phyloP scores from a whole-genome alignment of 2,329 filamentous ascomycete genomes.

The Boeremia exigua region DNA sequence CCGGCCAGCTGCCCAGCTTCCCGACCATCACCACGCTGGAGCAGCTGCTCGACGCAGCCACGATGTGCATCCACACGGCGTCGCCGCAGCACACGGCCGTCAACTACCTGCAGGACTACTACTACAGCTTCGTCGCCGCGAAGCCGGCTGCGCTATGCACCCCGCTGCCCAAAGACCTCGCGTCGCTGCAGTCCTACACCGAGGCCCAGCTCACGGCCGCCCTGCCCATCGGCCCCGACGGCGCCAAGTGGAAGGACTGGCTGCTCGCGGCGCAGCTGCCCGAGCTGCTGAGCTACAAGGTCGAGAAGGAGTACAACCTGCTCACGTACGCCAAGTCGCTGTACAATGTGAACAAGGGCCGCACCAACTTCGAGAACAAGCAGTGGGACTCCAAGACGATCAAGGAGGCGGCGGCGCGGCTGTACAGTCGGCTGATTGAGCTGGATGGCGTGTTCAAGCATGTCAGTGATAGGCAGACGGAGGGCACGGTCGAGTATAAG shows the following conservation, averaged over 20 bases:
- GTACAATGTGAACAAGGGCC: constrained; percentile 16
- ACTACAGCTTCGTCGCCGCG: constrained; percentile 16
- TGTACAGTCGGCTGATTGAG: constrained; percentile 14
- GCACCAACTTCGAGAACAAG: constrained; percentile 5
- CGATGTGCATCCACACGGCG: constrained; percentile 16
- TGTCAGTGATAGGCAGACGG: constrained; percentile 12
- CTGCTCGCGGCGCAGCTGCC: constrained; percentile 12
- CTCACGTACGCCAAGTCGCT: constrained; percentile 16
- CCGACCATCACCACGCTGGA: constrained; percentile 5
- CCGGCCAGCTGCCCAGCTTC: constrained; percentile 8
- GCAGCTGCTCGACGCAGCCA: constrained; percentile 12
- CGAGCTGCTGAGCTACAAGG: constrained; percentile 15
- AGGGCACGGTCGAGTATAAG: constrained; percentile 13
- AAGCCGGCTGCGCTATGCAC: constrained; percentile 14
- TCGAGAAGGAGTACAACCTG: constrained; percentile 11
- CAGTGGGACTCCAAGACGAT: constrained; percentile 5
- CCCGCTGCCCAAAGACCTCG: constrained; percentile 6
- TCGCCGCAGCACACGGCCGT: constrained; percentile 16
- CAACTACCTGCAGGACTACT: constrained; percentile 19
- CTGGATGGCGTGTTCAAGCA: constrained; percentile 4
- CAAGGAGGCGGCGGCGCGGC: constrained; percentile 9
- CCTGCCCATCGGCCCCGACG: constrained; percentile 4
- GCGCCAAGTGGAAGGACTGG: constrained; percentile 19
- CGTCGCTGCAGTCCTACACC: constrained; percentile 5
- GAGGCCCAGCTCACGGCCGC: constrained; percentile 10